These are phyloP conservation scores for Hypoxylon sp. DNA, from an alignment of 2,329 filamentous ascomycete genomes.

Conservation along the genomic window DNA sequence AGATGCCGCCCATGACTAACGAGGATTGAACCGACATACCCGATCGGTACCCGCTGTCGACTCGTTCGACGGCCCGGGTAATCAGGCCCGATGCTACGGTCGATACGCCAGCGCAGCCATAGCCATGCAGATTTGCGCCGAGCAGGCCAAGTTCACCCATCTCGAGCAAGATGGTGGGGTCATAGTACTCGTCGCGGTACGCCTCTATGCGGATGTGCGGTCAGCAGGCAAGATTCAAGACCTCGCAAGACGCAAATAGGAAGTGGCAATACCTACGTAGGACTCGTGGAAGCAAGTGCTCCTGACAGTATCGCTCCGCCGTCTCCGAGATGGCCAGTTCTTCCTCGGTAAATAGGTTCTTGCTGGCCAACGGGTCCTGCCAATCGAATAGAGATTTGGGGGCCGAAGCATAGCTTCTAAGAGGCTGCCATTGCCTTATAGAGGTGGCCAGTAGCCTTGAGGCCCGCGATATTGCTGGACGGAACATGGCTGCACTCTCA, in stretches of 20 bases:
- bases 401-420: constrained; percentile 52
- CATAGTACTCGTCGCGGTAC: constrained; percentile 86
- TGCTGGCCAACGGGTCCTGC: constrained; percentile 86
- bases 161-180: constrained; percentile 86
- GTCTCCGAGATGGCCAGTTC: constrained; percentile 92
- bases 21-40: constrained; percentile 96
- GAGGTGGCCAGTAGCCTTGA: constrained; percentile 40
- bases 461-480: constrained; percentile 46
- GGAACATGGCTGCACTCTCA: constrained; percentile 48
- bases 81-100: constrained; percentile 92
- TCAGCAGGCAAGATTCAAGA: constrained; percentile 32
- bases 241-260: not conserved
- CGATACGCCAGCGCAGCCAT: constrained; percentile 89
- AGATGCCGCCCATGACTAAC: constrained; percentile 92
- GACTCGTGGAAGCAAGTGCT: constrained; percentile 86
- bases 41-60: constrained; percentile 92
- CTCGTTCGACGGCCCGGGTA: constrained; percentile 89
- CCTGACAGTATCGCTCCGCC: constrained; percentile 94
- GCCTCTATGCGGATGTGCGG: constrained; percentile 48
- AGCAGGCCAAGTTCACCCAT: constrained; percentile 95
- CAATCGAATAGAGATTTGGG: constrained; percentile 78
- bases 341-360: constrained; percentile 87
- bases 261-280: constrained; percentile 77
- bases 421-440: constrained; percentile 34
- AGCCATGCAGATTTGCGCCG: constrained; percentile 87